phyloP scores from a whole-genome alignment of 129 eudicot genomes.

The Saposhnikovia divaricata region DNA sequence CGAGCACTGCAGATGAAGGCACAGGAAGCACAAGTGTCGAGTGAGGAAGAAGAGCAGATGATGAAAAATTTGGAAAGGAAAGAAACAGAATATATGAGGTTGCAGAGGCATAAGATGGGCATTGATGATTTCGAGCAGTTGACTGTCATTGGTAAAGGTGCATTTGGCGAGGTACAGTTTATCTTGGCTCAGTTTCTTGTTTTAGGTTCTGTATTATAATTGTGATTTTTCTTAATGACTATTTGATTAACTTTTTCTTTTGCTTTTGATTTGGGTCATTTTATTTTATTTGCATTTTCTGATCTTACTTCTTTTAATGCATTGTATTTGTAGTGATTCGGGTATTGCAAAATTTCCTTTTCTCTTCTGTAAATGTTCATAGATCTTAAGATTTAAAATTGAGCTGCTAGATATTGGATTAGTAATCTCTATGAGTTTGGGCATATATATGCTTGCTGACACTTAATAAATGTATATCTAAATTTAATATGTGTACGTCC shows the following conservation, averaged over 20 bases:
- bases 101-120: constrained; percentile 93
- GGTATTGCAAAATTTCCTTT: not conserved
- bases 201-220: not conserved
- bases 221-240: not conserved
- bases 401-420: not conserved
- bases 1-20: constrained; percentile 75
- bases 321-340: too few species aligned
- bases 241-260: not conserved
- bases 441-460: not conserved
- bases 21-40: constrained; percentile 70
- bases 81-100: constrained; percentile 83
- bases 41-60: constrained; percentile 78
- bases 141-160: constrained; percentile 88
- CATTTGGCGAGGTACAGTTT: constrained; percentile 77
- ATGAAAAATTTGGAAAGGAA: constrained; percentile 78
- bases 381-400: not conserved
- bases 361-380: not conserved
- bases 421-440: not conserved
- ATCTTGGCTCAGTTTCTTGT: not conserved
- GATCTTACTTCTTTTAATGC: too few species aligned
- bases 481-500: not conserved
- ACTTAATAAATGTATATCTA: not conserved
- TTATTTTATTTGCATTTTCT: too few species aligned
- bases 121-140: constrained; percentile 85
- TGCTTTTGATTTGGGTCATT: not conserved